Evolutionary conservation across 306 rosid genomes (phyloP), one percentile per base, ranked within the genome.

Genomic region (Vachellia pachyceras): DNA sequence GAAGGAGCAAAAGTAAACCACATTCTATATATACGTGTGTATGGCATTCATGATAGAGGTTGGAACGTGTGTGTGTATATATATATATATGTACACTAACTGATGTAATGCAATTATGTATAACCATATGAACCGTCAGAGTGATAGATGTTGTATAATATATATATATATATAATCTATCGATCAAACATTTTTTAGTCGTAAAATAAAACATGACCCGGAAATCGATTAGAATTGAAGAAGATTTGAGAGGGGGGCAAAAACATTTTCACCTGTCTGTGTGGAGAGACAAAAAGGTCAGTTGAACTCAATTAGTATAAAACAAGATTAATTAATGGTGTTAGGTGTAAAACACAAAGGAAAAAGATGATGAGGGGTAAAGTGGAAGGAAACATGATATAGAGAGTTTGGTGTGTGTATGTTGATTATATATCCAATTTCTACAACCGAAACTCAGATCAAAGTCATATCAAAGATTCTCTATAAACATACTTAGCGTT

Each of bases 391-490:
- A 75, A 42, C 55, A 61, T 79, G 75, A 84, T 84, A 47, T 47
- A 61, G 5, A n/a, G n/a, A 77, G 69, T 66, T 76, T 77, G 69
- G 52, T 72, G 75, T n/a, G n/a, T 29, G 33, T 7, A 6, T 41
- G 45, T 1, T 2, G 77, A 67, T 61, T 57, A 66, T 65, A 74
- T 79, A 29, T 14, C 65, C 40, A 76, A 55, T 29, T 7, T 55
- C 79, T 57, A 80, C 69, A 70, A 80, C 84, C 58, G 29, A 76
- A 78, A 71, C 81, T 69, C 40, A 70, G 82, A 84, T 84, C 72
- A 70, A 84, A 70, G 82, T 84, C 84, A 6, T 72, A 72, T 84
- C 87, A 80, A 80, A 84, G 84, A 84, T 80, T 61, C 64, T 76
- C 29, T 7, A 23, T 79, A 80, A 29, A 79, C 86, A 60, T n/a